Conservation (phyloP, 2,329 filamentous ascomycete genomes). For the Huntiella abstrusa region DNA sequence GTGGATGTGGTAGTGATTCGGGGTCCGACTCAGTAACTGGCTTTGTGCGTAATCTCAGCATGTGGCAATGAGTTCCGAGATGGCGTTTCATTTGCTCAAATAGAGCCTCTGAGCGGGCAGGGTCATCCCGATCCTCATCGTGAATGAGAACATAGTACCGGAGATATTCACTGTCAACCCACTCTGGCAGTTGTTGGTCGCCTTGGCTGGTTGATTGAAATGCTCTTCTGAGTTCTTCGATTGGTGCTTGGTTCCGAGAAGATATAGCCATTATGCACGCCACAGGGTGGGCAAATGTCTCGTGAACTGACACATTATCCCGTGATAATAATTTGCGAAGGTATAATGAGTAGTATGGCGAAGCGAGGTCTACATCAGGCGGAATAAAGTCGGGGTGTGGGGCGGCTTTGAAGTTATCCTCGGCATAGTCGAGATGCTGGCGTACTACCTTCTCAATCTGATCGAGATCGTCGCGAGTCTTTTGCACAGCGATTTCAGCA, state of each 20-base stretch:
- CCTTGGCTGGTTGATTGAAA: slow-evolving; percentile 74
- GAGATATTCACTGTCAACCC: slow-evolving; percentile 82
- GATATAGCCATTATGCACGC: slow-evolving; percentile 91
- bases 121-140: slow-evolving; percentile 89
- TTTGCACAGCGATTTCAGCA: slow-evolving; percentile 8
- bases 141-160: slow-evolving; percentile 94
- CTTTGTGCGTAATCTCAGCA: slow-evolving; percentile 66
- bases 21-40: slow-evolving; percentile 81
- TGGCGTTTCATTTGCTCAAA: slow-evolving; percentile 99
- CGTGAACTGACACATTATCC: slow-evolving; percentile 60
- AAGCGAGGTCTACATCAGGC: slow-evolving; percentile 33
- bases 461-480: slow-evolving; percentile 21
- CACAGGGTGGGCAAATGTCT: slow-evolving; percentile 88
- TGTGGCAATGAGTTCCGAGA: slow-evolving; percentile 85
- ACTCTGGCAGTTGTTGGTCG: slow-evolving; percentile 52
- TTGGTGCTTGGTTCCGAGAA: slow-evolving; percentile 64
- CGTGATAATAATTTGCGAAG: slow-evolving; percentile 67
- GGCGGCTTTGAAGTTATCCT: slow-evolving; percentile 28
- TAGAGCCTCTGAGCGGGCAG: slow-evolving; percentile 67
- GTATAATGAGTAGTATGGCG: slow-evolving; percentile 72
- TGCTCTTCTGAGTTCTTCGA: slow-evolving; percentile 67
- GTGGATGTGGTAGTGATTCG: slow-evolving; percentile 65
- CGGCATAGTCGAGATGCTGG: slow-evolving; percentile 57
- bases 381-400: slow-evolving; percentile 21
- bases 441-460: slow-evolving; percentile 69